Evolutionary conservation across 257 asterid genomes (phyloP).

Genomic region (Solanum pinnatisectum): DNA sequence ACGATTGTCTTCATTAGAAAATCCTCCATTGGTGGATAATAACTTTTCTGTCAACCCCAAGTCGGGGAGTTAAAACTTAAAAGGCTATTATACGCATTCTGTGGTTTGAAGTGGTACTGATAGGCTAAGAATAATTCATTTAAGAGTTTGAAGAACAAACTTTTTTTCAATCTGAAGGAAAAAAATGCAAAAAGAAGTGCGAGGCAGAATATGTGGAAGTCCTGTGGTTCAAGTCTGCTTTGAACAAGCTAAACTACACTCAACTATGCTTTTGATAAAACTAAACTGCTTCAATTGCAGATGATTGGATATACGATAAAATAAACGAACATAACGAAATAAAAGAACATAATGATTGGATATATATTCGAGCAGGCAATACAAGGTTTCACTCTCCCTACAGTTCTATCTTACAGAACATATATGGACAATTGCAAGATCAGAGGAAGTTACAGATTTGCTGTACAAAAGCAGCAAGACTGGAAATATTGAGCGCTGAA

Average conservation of each 20-base stretch:
- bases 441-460: conserved; percentile 1
- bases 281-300: not conserved
- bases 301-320: not conserved
- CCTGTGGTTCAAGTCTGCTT: not conserved
- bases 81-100: not conserved
- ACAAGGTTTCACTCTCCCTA: not conserved
- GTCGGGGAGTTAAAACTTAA: not conserved
- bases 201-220: not conserved
- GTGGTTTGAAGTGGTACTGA: not conserved
- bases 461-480: conserved; percentile 9
- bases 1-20: not conserved
- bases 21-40: not conserved
- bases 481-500: not conserved
- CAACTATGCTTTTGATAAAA: not conserved
- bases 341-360: not conserved
- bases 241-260: not conserved
- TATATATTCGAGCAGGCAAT: not conserved
- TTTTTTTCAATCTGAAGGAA: not conserved
- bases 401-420: not conserved
- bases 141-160: not conserved
- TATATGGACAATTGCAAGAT: conserved; percentile 9
- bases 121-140: not conserved
- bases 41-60: not conserved
- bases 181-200: not conserved
- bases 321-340: not conserved